Evolutionary conservation across 176 grass and related monocot genomes (phyloP).

Genomic region (Otatea glauca): DNA sequence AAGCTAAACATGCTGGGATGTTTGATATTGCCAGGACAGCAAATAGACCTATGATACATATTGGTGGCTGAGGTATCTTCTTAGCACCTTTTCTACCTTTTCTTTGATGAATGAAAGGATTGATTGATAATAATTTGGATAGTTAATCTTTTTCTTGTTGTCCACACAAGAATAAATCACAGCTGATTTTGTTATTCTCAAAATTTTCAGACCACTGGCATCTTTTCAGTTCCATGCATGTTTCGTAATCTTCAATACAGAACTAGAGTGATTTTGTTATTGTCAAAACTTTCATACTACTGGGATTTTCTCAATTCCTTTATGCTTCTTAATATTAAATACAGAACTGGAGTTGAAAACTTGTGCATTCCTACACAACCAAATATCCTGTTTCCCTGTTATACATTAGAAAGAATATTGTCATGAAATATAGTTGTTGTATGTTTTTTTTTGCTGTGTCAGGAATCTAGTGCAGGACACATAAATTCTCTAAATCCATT

Average conservation of each 20-base stretch:
- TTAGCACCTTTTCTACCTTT: background rate
- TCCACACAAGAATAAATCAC: background rate
- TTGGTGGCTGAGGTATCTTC: conserved; percentile 77
- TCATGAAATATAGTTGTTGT: background rate
- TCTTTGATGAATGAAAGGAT: conserved; percentile 1
- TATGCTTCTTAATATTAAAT: background rate
- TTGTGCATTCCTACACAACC: background rate
- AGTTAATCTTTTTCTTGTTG: background rate
- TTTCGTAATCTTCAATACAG: background rate
- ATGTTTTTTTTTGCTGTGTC: background rate
- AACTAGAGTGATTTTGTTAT: background rate
- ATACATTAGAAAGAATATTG: background rate
- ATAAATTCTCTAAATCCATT: background rate
- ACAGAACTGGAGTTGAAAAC: background rate
- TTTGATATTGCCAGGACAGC: conserved; percentile 81
- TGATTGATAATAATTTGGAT: background rate
- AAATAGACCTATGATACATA: conserved; percentile 96
- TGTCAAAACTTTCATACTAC: background rate
- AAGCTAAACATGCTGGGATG: conserved; percentile 91
- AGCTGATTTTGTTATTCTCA: background rate
- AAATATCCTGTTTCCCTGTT: background rate
- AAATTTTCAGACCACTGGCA: background rate
- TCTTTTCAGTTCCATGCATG: background rate
- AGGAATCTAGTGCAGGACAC: background rate
- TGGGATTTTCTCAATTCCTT: background rate